A percentile compares a stretch with the other conserved stretches of the same genome.
Conservation (phyloP, 1,139 yeast genomes). For the Chernovozyma aurita region DNA sequence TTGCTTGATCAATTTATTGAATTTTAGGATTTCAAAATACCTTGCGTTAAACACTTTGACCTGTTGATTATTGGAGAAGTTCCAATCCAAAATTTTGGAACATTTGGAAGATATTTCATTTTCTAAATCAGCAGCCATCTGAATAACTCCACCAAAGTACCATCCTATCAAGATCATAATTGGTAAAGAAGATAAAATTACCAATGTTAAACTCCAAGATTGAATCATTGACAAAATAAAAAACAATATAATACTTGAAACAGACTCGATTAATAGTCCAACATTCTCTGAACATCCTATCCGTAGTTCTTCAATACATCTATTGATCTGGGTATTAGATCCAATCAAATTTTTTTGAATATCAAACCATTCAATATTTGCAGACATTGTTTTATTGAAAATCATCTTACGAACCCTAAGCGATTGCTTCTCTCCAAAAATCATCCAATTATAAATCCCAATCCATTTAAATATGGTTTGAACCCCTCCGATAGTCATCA, state of each 20-base stretch:
- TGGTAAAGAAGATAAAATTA: constrained; percentile 71
- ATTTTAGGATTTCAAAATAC: constrained; percentile 42
- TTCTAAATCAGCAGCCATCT: constrained; percentile 48
- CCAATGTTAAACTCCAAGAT: constrained; percentile 81
- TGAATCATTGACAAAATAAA: constrained; percentile 65
- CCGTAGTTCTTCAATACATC: constrained; percentile 78
- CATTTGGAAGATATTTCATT: constrained; percentile 54
- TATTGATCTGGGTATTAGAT: constrained; percentile 56
- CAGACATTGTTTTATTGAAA: constrained; percentile 27
- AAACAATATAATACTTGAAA: constrained; percentile 51
- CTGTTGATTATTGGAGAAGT: constrained; percentile 52
- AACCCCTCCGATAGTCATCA: constrained; percentile 55
- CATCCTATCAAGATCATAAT: constrained; percentile 49
- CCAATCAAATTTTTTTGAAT: constrained; percentile 52
- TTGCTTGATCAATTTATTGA: constrained; percentile 30
- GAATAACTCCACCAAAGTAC: constrained; percentile 49
- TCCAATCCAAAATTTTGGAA: constrained; percentile 67
- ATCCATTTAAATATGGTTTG: constrained; percentile 50
- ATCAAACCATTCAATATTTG: constrained; percentile 59
- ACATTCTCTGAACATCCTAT: constrained; percentile 65
- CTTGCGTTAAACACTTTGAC: constrained; percentile 64
- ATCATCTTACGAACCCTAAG: constrained; percentile 47
- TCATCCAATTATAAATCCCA: constrained; percentile 60
- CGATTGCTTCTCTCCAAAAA: constrained; percentile 70
- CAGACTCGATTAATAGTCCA: constrained; percentile 51